Base-by-base conservation (phyloP, 495 filamentous ascomycete genomes). In the Elaphomyces granulatus region DNA sequence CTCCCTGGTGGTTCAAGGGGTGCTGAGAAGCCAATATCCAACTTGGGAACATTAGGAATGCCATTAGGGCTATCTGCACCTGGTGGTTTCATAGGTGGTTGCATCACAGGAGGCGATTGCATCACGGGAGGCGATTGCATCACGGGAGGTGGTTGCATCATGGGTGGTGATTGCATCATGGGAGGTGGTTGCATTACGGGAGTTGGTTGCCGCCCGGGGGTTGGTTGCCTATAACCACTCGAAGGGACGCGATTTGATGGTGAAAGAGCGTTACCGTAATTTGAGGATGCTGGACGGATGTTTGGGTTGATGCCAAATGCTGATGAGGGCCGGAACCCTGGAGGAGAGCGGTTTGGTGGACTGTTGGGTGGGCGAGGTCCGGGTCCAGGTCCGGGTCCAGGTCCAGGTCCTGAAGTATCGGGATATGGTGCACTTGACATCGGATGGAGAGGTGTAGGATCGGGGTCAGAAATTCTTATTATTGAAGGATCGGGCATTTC, bases 401-500 rank as follows among this genome's bases (percentile, higher is more conserved):
- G 32, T 12, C 23, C 6, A 28, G 23, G 23, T 6, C 23, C 6
- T 28, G 23, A 12, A 28, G 23, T 47, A 20, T 69, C 70, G 32
- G 71, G 71, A 42, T 75, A 75, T 3, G 71, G 71, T 2, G 64
- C 62, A 16, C 49, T 51, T 8, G 67, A 65, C 51, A 20, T 55
- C 32, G 53, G 46, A 40, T 54, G 56, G 33, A 63, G 51, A 35
- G 61, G 55, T 23, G 61, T 53, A 3, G 73, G 69, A 71, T 71
- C 36, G 19, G 62, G 61, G 14, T 67, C 65, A 9, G 49, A 53
- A 18, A 67, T 49, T 47, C 51, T 63, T 60, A 64, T 60, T 47
- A 47, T 43, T 39, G 62, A 65, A 17, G 79, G 80, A 51, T 86
- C 79, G 12, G 84, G 81, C 72, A 87, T 87, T 44, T 84, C 73